Evolutionary conservation across 805 yeast genomes (phyloP).

Genomic region (Kodamaea neixiangensis): DNA sequence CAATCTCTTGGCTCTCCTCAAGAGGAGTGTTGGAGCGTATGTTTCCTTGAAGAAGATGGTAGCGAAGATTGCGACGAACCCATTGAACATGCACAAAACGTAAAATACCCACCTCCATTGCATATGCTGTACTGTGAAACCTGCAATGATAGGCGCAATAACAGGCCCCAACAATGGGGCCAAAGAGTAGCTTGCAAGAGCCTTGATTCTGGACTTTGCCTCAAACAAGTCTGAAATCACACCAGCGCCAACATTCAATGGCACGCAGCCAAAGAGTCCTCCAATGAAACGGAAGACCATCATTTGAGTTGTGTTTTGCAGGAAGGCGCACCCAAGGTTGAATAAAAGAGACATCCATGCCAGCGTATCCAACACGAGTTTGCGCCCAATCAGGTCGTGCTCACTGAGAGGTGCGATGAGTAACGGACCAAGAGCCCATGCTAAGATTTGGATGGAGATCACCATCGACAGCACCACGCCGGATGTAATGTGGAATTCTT

Average conservation of each 20-base stretch:
- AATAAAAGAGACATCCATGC: slow-evolving; percentile 50
- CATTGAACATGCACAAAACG: slow-evolving; percentile 60
- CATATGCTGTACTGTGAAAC: slow-evolving; percentile 52
- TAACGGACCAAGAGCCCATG: slow-evolving; percentile 69
- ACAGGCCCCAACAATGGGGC: slow-evolving; percentile 73
- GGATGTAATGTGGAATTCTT: slow-evolving; percentile 42
- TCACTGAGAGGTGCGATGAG: slow-evolving; percentile 70
- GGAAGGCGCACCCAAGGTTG: slow-evolving; percentile 63
- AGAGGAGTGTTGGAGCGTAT: slow-evolving; percentile 55
- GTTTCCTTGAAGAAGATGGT: slow-evolving; percentile 58
- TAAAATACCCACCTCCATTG: slow-evolving; percentile 72
- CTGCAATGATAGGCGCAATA: slow-evolving; percentile 59
- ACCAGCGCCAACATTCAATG: slow-evolving; percentile 71
- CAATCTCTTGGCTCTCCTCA: slow-evolving; percentile 46
- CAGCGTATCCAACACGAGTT: slow-evolving; percentile 53
- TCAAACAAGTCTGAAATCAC: slow-evolving; percentile 62
- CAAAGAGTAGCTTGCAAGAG: slow-evolving; percentile 59
- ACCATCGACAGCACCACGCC: slow-evolving; percentile 50
- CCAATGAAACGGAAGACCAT: slow-evolving; percentile 62
- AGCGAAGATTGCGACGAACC: slow-evolving; percentile 44
- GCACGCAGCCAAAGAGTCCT: slow-evolving; percentile 69
- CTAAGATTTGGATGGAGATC: slow-evolving; percentile 66
- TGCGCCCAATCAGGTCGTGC: slow-evolving; percentile 56
- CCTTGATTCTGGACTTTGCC: slow-evolving; percentile 51
- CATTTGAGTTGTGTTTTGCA: slow-evolving; percentile 59